Base-by-base conservation (phyloP, 257 asterid genomes). In the Ilex aquifolium region DNA sequence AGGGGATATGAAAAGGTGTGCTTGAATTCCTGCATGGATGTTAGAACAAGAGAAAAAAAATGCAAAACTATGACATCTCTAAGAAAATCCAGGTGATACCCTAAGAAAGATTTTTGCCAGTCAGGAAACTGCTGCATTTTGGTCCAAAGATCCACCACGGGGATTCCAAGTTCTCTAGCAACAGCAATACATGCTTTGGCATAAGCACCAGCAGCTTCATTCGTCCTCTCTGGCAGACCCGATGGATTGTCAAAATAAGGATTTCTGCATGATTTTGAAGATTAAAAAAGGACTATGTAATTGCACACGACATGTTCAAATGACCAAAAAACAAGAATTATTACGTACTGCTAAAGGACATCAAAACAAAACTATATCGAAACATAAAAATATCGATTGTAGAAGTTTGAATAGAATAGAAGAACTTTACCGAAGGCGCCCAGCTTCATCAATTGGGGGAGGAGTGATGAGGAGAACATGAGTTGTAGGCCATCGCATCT, bases 141-240 rank as follows among this genome's bases (percentile, higher is more conserved):
- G n/a, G 79, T 83, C 88, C 99, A 93, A 21, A 93, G 79, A 80
- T 84, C 83, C 40, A 87, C 65, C 13, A 81, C 77, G 3, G 77
- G 62, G 54, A 84, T 57, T 48, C 81, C 79, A 59, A 85, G 81
- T 81, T 90, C 94, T 12, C 82, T 71, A 16, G 95, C 96, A 16
- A 77, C 87, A 7, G 79, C 82, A 51, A 90, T 80, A 65, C 95
- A 83, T 55, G 85, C 79, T 66, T 80, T 81, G 13, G 99, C 94
- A 16, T 93, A 90, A 1, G 13, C 40, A 44, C 95, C 86, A 16
- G 99, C 88, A 63, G 83, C 83, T 65, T 82, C 95, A 51, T 93
- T 90, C 10, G 94, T 90, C 77, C 99, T 90, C 80, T 93, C 99
- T 0, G 91, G 80, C 56, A 83, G 74, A 30, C 84, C 87, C 14